Evolutionary conservation across 345 rosid species (phyloP).

Genomic region (Ailanthus altissimus): DNA sequence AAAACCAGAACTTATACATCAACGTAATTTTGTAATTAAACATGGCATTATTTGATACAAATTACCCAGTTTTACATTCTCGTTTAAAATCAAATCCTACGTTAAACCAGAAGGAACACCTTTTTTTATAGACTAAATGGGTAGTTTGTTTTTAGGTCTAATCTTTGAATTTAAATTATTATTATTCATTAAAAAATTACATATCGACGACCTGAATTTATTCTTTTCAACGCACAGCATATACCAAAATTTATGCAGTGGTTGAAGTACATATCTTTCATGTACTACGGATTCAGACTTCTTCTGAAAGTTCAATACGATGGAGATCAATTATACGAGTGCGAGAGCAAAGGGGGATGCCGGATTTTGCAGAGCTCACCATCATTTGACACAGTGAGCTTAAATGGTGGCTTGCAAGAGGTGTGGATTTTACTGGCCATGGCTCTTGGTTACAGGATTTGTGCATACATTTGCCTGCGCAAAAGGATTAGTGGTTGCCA

Average conservation of each 20-base stretch:
- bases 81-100: no score
- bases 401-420: slow-evolving; percentile 80
- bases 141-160: no score
- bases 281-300: slow-evolving; percentile 89
- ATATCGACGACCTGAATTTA: no score
- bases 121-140: neutral
- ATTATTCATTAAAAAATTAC: no score
- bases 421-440: slow-evolving; percentile 86
- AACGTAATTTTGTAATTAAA: no score
- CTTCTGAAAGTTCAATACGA: slow-evolving; percentile 82
- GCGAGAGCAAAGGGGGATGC: slow-evolving; percentile 75
- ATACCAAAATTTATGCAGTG: slow-evolving; percentile 80
- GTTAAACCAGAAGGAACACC: neutral
- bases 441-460: slow-evolving; percentile 68
- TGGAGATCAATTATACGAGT: slow-evolving; percentile 70
- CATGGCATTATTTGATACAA: no score
- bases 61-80: no score
- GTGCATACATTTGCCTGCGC: slow-evolving; percentile 74
- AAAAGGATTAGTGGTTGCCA: slow-evolving; percentile 58
- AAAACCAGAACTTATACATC: no score
- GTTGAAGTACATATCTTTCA: slow-evolving; percentile 75
- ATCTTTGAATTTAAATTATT: no score
- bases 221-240: slow-evolving; percentile 63
- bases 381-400: slow-evolving; percentile 70
- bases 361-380: slow-evolving; percentile 72